A percentile compares a stretch with the other conserved stretches of the same genome.
phyloP scores from a whole-genome alignment of 371 early-diverging fungal species.

The Neoconidiobolus thromboides region DNA sequence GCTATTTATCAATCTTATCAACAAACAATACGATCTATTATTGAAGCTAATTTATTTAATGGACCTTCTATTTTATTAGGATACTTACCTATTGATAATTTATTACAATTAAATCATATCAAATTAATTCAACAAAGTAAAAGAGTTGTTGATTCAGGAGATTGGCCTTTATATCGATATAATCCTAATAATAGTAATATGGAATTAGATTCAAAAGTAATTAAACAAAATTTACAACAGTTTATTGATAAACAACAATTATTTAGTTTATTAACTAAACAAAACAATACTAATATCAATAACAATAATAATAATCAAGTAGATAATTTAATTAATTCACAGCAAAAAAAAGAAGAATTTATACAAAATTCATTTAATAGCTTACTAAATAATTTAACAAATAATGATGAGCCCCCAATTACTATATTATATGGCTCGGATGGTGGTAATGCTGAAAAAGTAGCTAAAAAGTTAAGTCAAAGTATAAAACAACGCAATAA shows the following conservation, averaged over 20 bases:
- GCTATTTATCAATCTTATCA: conserved; percentile 71
- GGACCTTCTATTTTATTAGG: conserved; percentile 81
- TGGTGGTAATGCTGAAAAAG: conserved; percentile 65
- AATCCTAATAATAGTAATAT: no score
- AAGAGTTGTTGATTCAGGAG: conserved; percentile 68
- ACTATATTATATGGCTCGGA: conserved; percentile 80
- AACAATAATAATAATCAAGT: no score
- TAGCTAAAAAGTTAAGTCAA: conserved; percentile 61
- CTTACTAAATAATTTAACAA: no score
- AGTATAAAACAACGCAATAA: conserved; percentile 63
- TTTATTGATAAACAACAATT: no score
- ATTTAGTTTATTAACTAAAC: no score
- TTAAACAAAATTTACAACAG: no score
- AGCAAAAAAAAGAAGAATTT: no score
- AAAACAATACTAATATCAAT: no score
- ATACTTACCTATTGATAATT: conserved; percentile 43
- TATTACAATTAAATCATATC: conserved; percentile 25
- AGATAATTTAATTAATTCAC: no score
- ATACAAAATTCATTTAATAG: no score
- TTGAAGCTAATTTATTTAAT: conserved; percentile 75
- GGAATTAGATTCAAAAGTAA: no score
- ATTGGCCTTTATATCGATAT: conserved; percentile 91
- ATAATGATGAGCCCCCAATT: conserved; percentile 29
- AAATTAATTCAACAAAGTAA: conserved; percentile 71
- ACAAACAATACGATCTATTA: conserved; percentile 64